Evolutionary conservation across 1,284 basidiomycete species (phyloP).

Genomic region (Vanrija sp.): DNA sequence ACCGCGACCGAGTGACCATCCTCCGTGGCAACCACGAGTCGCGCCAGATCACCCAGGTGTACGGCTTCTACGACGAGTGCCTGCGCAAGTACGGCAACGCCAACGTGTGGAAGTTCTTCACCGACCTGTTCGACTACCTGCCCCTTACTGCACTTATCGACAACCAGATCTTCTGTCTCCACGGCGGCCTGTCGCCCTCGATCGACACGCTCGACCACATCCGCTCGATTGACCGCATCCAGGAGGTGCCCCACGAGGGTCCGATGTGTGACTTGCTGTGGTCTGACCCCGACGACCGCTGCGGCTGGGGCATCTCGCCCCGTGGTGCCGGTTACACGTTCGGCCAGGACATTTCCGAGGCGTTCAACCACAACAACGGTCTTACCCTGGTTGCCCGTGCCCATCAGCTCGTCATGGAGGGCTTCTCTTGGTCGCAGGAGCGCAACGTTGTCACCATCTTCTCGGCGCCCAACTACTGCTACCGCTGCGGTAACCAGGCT

Average conservation of each 20-base stretch:
- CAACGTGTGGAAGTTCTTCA: constrained; percentile 99
- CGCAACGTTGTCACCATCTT: constrained; percentile 99
- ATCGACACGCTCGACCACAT: constrained; percentile 99
- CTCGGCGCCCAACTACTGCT: constrained; percentile 98
- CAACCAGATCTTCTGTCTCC: constrained; percentile 99
- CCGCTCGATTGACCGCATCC: constrained; percentile 94
- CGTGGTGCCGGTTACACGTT: constrained; percentile 99
- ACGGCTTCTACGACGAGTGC: constrained; percentile 99
- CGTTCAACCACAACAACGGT: constrained; percentile 92
- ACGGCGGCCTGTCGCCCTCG: constrained; percentile 96
- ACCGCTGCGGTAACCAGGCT: constrained; percentile 98
- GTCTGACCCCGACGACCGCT: constrained; percentile 99
- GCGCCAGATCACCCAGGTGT: constrained; percentile 98
- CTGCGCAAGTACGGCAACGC: constrained; percentile 99
- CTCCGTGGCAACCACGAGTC: constrained; percentile 98
- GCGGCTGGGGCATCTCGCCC: constrained; percentile 99
- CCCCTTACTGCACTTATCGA: constrained; percentile 96
- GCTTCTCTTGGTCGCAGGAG: constrained; percentile 90
- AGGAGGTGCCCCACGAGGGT: constrained; percentile 98
- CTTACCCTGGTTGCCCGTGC: constrained; percentile 92
- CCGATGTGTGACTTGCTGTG: constrained; percentile 99
- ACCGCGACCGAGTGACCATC: constrained; percentile 97
- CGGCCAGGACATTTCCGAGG: constrained; percentile 86
- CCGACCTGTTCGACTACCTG: constrained; percentile 97
- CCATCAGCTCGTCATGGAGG: constrained; percentile 98